Conservation (phyloP, 768 basidiomycete genomes). For the Serendipita sp. region DNA sequence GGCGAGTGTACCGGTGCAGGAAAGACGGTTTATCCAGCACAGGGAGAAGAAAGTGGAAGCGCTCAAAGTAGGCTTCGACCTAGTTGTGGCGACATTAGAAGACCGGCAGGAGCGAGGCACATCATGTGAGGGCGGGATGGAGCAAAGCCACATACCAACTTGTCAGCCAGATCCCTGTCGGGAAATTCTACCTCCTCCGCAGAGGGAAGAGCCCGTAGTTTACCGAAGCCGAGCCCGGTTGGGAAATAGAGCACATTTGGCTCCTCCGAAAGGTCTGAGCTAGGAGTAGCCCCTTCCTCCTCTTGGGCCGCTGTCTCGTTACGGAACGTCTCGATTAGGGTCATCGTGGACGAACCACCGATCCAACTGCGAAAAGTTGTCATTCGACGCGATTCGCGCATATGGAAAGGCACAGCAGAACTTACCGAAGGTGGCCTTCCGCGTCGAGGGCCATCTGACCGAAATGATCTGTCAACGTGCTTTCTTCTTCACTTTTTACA, state of each 20-base stretch:
- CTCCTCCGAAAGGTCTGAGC: slow-evolving; percentile 21
- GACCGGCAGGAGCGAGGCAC: slow-evolving; percentile 8
- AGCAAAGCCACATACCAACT: slow-evolving; percentile 39
- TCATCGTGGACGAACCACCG: slow-evolving; percentile 83
- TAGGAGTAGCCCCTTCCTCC: slow-evolving; percentile 41
- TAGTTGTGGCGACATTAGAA: slow-evolving; percentile 21
- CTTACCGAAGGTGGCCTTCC: slow-evolving; percentile 60
- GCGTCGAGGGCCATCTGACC: slow-evolving; percentile 80
- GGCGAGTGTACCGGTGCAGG: slow-evolving; percentile 44
- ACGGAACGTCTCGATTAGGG: slow-evolving; percentile 75
- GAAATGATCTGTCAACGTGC: slow-evolving; percentile 41
- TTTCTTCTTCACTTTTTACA: slow-evolving; percentile 38
- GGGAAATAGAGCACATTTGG: slow-evolving; percentile 83
- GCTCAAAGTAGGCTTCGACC: slow-evolving; percentile 77
- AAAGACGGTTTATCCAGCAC: slow-evolving; percentile 77
- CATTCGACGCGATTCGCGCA: not conserved
- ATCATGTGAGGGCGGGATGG: slow-evolving; percentile 6
- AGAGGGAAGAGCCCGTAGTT: slow-evolving; percentile 62
- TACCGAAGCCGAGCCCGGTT: slow-evolving; percentile 73
- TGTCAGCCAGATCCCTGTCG: slow-evolving; percentile 69
- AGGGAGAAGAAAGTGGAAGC: slow-evolving; percentile 78
- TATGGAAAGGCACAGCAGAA: slow-evolving; percentile 3
- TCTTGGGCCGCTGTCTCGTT: slow-evolving; percentile 40
- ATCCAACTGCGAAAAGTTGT: slow-evolving; percentile 38
- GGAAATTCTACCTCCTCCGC: slow-evolving; percentile 82